Percentiles rank a stretch among this genome's conserved stretches.
Conservation (phyloP, 1,284 basidiomycete species). For the Malassezia globosa region DNA sequence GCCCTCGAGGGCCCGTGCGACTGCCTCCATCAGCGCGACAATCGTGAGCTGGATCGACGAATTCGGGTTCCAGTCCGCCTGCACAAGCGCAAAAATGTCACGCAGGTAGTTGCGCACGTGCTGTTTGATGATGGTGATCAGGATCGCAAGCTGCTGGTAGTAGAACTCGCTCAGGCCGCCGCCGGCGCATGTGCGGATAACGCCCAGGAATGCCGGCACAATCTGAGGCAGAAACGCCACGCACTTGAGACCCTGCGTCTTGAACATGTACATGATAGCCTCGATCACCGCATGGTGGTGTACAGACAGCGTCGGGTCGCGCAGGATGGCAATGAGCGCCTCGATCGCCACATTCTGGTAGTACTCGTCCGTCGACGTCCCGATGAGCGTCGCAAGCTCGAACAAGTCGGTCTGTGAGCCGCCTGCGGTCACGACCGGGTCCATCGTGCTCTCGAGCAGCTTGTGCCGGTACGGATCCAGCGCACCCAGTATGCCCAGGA, state of each 20-base stretch:
- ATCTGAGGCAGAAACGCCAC: slow-evolving; percentile 92
- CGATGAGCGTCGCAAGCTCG: slow-evolving; percentile 52
- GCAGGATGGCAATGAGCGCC: slow-evolving; percentile 73
- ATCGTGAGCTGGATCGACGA: slow-evolving; percentile 77
- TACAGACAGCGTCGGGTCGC: slow-evolving; percentile 50
- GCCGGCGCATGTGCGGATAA: slow-evolving; percentile 65
- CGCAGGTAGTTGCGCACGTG: slow-evolving; percentile 67
- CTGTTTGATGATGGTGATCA: slow-evolving; percentile 93
- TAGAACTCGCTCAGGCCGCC: slow-evolving; percentile 78
- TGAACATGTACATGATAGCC: slow-evolving; percentile 98
- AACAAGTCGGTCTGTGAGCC: slow-evolving; percentile 51
- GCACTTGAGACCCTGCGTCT: slow-evolving; percentile 91
- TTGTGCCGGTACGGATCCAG: slow-evolving; percentile 87
- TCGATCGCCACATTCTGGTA: slow-evolving; percentile 94
- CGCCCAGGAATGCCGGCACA: slow-evolving; percentile 84
- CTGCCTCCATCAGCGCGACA: slow-evolving; percentile 80
- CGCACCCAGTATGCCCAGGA: slow-evolving; percentile 92
- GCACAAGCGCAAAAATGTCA: slow-evolving; percentile 45
- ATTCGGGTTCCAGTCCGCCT: slow-evolving; percentile 51
- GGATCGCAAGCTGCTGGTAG: slow-evolving; percentile 86
- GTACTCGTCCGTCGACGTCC: slow-evolving; percentile 64
- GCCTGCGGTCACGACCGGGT: slow-evolving; percentile 54
- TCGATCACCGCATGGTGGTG: slow-evolving; percentile 80
- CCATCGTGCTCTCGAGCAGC: slow-evolving; percentile 64
- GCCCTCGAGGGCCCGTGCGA: slow-evolving; percentile 88